Base-by-base conservation (phyloP, 2,329 filamentous ascomycete species). In the Aureobasidium sp. region DNA sequence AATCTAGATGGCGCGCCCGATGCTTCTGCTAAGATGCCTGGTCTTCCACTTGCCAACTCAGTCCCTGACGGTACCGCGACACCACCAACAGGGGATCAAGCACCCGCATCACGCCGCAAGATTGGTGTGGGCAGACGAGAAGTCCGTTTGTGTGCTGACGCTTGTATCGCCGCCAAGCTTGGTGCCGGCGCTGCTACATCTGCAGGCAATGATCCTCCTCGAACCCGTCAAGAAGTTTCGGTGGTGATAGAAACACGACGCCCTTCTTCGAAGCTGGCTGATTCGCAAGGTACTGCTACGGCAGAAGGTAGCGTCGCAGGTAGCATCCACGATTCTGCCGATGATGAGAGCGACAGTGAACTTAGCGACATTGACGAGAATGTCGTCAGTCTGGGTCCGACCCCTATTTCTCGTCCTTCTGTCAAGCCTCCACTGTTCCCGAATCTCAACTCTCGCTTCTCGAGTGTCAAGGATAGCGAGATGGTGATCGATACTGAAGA, bases 71-170 rank as follows among this genome's bases (percentile, higher is more conserved):
- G 59, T 45, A 61, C 58, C 39, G 63, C 61, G 21, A 49, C 51
- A 61, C 36, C 64, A 54, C 58, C 62, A 13, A 64, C 53, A 27
- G 51, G 65, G 13, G 61, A 41, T 37, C 63, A 44, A 51, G 59
- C 34, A 57, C 53, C 55, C 44, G 45, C 29, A 44, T 62, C 67
- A 21, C 69, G 75, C 10, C 73, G 82, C 61, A 79, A 81, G 25
- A 84, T 85, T 67, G 81, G 82, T 6, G 82, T 86, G 7, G 82
- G 83, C 7, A 77, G 82, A 32, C 76, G 82, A 14, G 84, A 86
- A 65, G 78, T 86, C 30, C 79, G 82, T 63, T 79, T 80, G 48
- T 79, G 79, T 64, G 83, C 84, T 9, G 84, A 87, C 69, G 78
- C 79, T 0, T 82, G 82, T 63, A 77, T 80, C 2, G 64, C 78